phyloP scores from a whole-genome alignment of 2,329 filamentous ascomycete species.

The Fusarium compactum region DNA sequence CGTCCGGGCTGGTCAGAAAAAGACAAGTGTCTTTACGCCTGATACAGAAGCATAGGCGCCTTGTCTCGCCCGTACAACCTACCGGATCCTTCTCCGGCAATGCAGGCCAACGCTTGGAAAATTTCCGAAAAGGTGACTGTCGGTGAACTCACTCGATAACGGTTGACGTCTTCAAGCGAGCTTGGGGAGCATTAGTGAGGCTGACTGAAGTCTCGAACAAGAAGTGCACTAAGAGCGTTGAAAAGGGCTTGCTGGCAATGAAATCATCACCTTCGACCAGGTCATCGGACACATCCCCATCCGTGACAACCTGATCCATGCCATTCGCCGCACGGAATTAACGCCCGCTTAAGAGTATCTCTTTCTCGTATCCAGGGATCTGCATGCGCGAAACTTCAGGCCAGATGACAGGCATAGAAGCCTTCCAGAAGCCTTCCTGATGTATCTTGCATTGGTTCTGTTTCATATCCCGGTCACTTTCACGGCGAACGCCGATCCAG shows the following conservation, averaged over 20 bases:
- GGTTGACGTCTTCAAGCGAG: background rate
- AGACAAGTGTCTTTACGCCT: background rate
- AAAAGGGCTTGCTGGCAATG: slow-evolving; percentile 26
- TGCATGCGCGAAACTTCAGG: slow-evolving; percentile 8
- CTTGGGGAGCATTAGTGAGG: slow-evolving; percentile 27
- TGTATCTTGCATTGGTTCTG: slow-evolving; percentile 30
- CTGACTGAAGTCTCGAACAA: slow-evolving; percentile 24
- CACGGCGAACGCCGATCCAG: slow-evolving; percentile 17
- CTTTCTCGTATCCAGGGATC: slow-evolving; percentile 27
- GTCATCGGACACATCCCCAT: slow-evolving; percentile 17
- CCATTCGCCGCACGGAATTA: slow-evolving; percentile 1
- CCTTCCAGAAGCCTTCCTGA: slow-evolving; percentile 46
- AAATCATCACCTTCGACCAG: slow-evolving; percentile 10
- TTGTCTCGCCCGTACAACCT: slow-evolving; percentile 24
- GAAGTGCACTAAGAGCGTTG: slow-evolving; percentile 5
- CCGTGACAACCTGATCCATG: slow-evolving; percentile 27
- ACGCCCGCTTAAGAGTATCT: slow-evolving; percentile 17
- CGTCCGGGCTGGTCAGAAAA: slow-evolving; percentile 6
- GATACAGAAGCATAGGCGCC: slow-evolving; percentile 25
- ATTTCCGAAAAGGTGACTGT: slow-evolving; percentile 17
- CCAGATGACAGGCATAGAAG: slow-evolving; percentile 24
- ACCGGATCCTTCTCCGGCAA: slow-evolving; percentile 27
- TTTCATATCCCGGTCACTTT: slow-evolving; percentile 16
- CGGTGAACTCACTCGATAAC: slow-evolving; percentile 12
- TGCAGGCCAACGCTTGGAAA: slow-evolving; percentile 22